Evolutionary conservation across 2,329 filamentous ascomycete genomes (phyloP).

Genomic region (Microdochium nivale): DNA sequence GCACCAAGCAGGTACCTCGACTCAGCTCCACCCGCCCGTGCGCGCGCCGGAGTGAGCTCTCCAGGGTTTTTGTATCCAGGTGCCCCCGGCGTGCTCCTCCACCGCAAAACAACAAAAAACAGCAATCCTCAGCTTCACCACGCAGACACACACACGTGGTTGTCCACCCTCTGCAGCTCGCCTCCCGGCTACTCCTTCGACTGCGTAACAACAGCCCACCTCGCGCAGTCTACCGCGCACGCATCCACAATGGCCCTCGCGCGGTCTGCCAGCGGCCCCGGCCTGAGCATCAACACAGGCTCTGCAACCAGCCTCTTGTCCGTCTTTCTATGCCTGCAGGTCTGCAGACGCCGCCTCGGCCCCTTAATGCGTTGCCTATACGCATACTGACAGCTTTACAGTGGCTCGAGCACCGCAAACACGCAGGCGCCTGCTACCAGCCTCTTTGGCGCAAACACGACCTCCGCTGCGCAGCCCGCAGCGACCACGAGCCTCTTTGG

Average conservation of each 20-base stretch:
- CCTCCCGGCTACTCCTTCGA: background rate
- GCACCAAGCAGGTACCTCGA: too few species aligned
- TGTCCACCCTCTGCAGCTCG: background rate
- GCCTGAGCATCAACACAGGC: conserved; percentile 55
- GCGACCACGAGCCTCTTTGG: conserved; percentile 1
- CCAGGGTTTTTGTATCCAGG: too few species aligned
- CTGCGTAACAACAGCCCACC: background rate
- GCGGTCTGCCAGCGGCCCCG: conserved; percentile 51
- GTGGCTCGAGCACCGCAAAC: conserved; percentile 13
- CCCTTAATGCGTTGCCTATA: too few species aligned
- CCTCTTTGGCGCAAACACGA: conserved; percentile 19
- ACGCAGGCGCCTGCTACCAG: conserved; percentile 20
- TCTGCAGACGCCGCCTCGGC: too few species aligned
- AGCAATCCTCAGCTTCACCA: background rate
- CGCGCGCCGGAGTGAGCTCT: too few species aligned
- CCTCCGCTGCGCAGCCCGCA: too few species aligned
- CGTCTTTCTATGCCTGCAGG: conserved; percentile 17
- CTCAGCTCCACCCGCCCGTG: too few species aligned
- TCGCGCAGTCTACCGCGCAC: background rate
- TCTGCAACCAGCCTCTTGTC: conserved; percentile 46
- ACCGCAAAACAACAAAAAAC: background rate
- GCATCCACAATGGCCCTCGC: conserved; percentile 35
- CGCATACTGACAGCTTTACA: conserved; percentile 5
- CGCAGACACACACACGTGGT: background rate
- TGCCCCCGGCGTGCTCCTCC: background rate